Base-by-base conservation (phyloP, 2,329 filamentous ascomycete species). In the Falciphora oryzae region DNA sequence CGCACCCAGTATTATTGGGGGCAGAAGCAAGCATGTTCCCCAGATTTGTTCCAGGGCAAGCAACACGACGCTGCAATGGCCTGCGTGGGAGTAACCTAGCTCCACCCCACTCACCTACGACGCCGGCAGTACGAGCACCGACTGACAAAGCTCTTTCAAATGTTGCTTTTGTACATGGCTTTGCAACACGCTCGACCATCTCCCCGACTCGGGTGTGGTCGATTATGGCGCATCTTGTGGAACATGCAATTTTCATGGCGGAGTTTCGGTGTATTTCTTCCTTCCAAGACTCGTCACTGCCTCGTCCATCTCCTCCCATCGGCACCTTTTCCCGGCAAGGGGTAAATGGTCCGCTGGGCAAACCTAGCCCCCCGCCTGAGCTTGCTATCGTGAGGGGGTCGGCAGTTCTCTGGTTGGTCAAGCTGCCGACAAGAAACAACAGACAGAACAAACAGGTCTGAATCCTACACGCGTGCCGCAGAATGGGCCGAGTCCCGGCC, bases 381-480 rank as follows among this genome's bases (percentile, higher is more conserved):
- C 22, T 38, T 8, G 16, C 29, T 25, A n/a, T 63, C 14, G 57
- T 56, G 63, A 57, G 63, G 57, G 28, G n/a, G n/a, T 65, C 69
- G 69, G 69, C 69, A 70, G 61, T 69, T 70, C 62, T 68, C 66
- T 70, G 67, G 67, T 69, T 70, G 69, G 68, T 64, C 64, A 27
- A 53, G 44, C 44, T 38, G 14, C 35, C 22, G 44, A 22, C 44
- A 8, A 53, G 44, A 53, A n/a, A 50, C 18, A 50, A 14, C 16
- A 7, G 16, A 18, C 44, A 50, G 18, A n/a, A n/a, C 38, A 44
- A 7, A 22, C 14, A 5, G 18, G 14, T 22, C 38, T 44, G 38
- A 16, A 16, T 44, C 18, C 18, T 16, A 44, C 38, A 22, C 13
- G 38, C 38, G 44, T 10, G 44, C 22, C 18, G 44, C 16, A 8